Evolutionary conservation across 1,284 basidiomycete species (phyloP), one percentile per base, ranked within the genome.

Genomic region (Boletus sp.): DNA sequence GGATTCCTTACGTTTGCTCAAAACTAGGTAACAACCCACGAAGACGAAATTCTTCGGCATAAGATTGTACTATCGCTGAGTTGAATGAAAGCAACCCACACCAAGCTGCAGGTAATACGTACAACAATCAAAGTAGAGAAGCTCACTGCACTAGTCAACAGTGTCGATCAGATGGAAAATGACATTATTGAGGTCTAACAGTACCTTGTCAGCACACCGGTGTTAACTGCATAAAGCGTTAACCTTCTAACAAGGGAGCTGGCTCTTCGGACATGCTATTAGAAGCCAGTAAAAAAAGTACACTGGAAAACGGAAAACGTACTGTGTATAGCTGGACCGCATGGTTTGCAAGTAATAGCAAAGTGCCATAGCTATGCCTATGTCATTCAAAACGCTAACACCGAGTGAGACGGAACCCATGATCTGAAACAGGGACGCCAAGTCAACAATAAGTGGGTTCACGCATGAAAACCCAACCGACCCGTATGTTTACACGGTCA

Each of bases 191-290:
- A 48, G 11, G 13, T n/a, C 31, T 1, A 51, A 52, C 67, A 51
- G 18, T 69, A 85, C 85, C 82, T 82, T 11, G 86, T 88, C 47
- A 89, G 51, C 11, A 78, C 72, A n/a, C 86, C 77, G 0, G 77
- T 80, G 52, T 73, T 77, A n/a, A 79, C 60, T 22, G 84, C 80
- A 57, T 83, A 82, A 29, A 82, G 59, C 4, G 76, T 82, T 42
- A 84, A 61, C 1, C 68, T 78, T 61, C 81, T 82, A 39, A 89
- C 80, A n/a, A 87, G 72, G 6, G 81, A 81, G 67, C 87, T 81
- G 46, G 82, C 80, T 45, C 85, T 88, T 62, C 9, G 31, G 1
- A 33, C 43, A n/a, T 22, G 13, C 1, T 12, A 42, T 69, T 29
- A 51, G 44, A 4, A 48, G 20, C 7, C 1, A 11, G 16, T 7